Base-by-base conservation (phyloP, 352 stramenopile genomes). In the Phytophthora pistaciae region DNA sequence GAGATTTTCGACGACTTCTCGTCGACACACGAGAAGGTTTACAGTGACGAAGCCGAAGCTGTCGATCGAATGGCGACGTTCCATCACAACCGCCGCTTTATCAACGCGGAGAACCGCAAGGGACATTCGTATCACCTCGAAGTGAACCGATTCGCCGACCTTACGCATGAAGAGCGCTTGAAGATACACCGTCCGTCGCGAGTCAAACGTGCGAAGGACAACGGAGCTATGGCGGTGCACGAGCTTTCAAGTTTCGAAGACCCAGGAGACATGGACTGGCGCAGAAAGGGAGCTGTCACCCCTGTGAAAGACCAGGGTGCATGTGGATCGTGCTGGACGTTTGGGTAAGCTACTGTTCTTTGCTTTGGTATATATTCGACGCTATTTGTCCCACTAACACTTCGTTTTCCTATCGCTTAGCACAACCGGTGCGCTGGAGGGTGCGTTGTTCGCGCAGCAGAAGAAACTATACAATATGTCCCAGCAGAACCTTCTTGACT, bases 321-420 rank as follows among this genome's bases (percentile, higher is more conserved):
- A 54, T 98, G 94, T 46, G 94, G 94, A 18, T 97, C 91, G 36
- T 98, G 94, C 85, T 98, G 94, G 94, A 96, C 91, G 13, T 98
- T 97, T 72, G 85, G 85, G 86, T 92, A 70, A 42, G 29, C 7
- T 50, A n/a, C 8, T 50, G 42, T 20, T n/a, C 20, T 21, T 23
- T 7, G 18, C 42, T 29, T 29, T 29, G 25, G 25, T 29, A 29
- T 29, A 29, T 20, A 50, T 23, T 50, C 42, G 18, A 23, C 42
- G 23, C n/a, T n/a, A 11, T 23, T 50, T 50, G 8, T 50, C 7
- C 14, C 23, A 7, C 42, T 50, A 50, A 50, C 18, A 25, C 10
- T 23, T 50, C 14, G 16, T 46, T 46, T n/a, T 18, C 9, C n/a
- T 23, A 50, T 60, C 50, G 11, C 42, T 40, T n/a, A 95, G 89